Conservation (phyloP, 2,329 filamentous ascomycete genomes). For the Microdochium bolleyi region DNA sequence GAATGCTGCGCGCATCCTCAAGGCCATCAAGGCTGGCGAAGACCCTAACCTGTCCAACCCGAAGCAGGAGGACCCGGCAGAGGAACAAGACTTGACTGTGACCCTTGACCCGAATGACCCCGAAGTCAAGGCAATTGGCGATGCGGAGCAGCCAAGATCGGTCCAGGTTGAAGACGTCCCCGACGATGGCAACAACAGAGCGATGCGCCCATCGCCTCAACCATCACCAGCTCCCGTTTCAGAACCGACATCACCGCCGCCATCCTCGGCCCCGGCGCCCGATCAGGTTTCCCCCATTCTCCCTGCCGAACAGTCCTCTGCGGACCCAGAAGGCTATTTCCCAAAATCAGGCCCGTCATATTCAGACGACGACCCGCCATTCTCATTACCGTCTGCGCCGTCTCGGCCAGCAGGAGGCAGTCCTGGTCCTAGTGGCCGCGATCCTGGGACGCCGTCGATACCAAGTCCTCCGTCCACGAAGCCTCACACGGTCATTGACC, state of each 20-base stretch:
- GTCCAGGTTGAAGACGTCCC: conserved; percentile 46
- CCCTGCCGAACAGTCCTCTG: conserved; percentile 14
- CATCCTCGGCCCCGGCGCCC: conserved; percentile 13
- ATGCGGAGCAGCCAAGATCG: conserved; percentile 19
- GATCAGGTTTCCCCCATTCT: conserved; percentile 23
- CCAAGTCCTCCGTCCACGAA: conserved; percentile 14
- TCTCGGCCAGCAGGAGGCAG: conserved; percentile 18
- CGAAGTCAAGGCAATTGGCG: conserved; percentile 43
- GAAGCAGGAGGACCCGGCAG: conserved; percentile 43
- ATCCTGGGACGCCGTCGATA: conserved; percentile 13
- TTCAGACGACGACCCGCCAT: conserved; percentile 8
- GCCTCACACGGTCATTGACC: conserved; percentile 1
- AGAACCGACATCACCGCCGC: conserved; percentile 22
- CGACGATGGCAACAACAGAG: conserved; percentile 29
- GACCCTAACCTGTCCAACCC: conserved; percentile 93
- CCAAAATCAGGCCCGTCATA: conserved; percentile 8
- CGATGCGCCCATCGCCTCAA: conserved; percentile 13
- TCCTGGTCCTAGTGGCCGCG: conserved; percentile 9
- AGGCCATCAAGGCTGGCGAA: conserved; percentile 81
- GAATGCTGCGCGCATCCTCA: conserved; percentile 84
- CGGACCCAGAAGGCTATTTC: conserved; percentile 19
- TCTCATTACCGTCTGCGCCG: conserved; percentile 19
- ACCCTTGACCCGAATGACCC: conserved; percentile 56
- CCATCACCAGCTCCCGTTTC: conserved; percentile 25
- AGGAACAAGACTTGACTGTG: conserved; percentile 33